Evolutionary conservation across 176 grass and related monocot genomes (phyloP), one percentile per base, ranked within the genome.

Genomic region (Cocos nucifera): DNA sequence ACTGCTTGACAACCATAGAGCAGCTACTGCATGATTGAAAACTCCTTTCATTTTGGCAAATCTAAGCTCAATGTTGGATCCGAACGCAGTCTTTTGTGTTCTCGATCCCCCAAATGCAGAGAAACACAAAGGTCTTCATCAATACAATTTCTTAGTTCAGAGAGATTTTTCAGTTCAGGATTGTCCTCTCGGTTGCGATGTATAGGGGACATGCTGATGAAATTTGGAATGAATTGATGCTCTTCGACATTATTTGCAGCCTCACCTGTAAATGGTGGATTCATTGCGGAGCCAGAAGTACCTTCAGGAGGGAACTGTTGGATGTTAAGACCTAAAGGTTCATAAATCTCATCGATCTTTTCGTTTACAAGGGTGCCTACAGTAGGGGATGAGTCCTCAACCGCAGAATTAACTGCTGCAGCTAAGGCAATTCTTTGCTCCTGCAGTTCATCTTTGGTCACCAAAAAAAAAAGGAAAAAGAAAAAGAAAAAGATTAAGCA

Each of bases 221-320:
- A 80, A 57, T 83, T 97, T 44, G 87, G 83, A 50, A 97, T 91
- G 84, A 97, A 88, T 69, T 88, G 93, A 60, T 66, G 86, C 73
- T 96, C 91, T 79, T 96, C 86, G 39, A 96, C 75, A 58, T 75
- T 87, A 27, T 65, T 78, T 17, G 61, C 57, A 3, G 56, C 59
- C 39, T 79, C 81, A 64, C 60, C 24, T 29, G 56, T 30, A 15
- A 28, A 28, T 20, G 69, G 29, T 51, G 2, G 81, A 67, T 87
- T 87, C 23, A 76, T 64, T 58, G 75, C 61, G 44, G 81, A 70
- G 61, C 51, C 73, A 4, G 75, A 35, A 22, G 53, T 54, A 2
- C 70, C 75, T 8, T 73, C 72, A 14, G 78, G 78, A 67, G 83
- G 75, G 50, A 88, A 77, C 64, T 85, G 80, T 68, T 85, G 76